Base-by-base conservation (phyloP, 441 rosid species). In the Jatropha multifida region DNA sequence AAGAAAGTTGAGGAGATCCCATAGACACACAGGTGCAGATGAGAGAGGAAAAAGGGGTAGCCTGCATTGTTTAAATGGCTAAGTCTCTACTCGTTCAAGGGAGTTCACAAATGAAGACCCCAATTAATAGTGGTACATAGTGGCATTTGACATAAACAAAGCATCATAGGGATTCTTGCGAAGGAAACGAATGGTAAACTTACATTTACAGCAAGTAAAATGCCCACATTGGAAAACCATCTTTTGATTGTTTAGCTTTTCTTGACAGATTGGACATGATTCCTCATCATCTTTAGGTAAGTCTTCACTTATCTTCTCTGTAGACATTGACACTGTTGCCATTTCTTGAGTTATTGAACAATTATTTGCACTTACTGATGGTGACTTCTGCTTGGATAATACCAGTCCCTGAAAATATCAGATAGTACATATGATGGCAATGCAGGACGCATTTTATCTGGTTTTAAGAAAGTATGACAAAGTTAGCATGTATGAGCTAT, bases 191-290 rank as follows among this genome's bases (percentile, higher is more conserved):
- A 73, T 60, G 54, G 15, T 15, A 74, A 79, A 79, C 84, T 87
- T 86, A 96, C 99, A 96, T 87, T 90, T 93, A 81, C 98, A 93
- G 85, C 99, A 93, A 79, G 92, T 92, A 80, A 84, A 79, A 77
- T 95, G 99, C 26, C 97, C 99, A 40, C 99, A 95, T 76, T 90
- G 96, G 81, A 96, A 96, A 80, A 96, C 98, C 98, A 96, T 93
- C 89, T 86, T 96, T 80, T 89, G 96, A 80, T 79, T 89, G 79
- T 86, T 84, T 80, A 92, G 82, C 78, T 76, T 87, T 56, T 96
- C 98, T 74, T 93, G 98, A 84, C 98, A 96, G 80, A 96, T 85
- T 49, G 97, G 99, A 77, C 99, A 96, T 68, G 95, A 85, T 85
- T 90, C 98, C 79, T 86, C 94, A 60, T 75, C 78, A 75, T 74